Evolutionary conservation across 2,329 filamentous ascomycete species (phyloP).

Genomic region (Cladosporium sp.): DNA sequence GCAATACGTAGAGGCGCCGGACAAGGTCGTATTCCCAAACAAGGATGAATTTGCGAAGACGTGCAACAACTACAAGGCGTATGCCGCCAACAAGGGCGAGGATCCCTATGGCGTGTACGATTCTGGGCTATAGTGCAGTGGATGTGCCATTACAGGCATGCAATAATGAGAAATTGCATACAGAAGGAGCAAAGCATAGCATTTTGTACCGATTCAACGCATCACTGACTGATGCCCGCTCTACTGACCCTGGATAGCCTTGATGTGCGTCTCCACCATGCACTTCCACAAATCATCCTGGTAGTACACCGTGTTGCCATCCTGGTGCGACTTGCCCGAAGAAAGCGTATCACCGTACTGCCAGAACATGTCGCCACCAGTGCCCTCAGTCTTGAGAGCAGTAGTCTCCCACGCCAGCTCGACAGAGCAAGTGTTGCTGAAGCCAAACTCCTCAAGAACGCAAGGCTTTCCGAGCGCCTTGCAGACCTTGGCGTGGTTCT

Average conservation of each 20-base stretch:
- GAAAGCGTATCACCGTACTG: conserved; percentile 30
- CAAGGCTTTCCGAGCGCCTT: conserved; percentile 26
- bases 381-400: conserved; percentile 20
- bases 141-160: background rate
- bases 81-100: conserved; percentile 27
- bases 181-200: background rate
- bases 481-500: conserved; percentile 25
- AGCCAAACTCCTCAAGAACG: conserved; percentile 28
- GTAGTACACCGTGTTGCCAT: conserved; percentile 28
- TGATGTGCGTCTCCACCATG: conserved; percentile 23
- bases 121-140: conserved; percentile 26
- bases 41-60: conserved; percentile 31
- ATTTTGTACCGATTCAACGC: background rate
- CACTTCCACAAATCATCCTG: conserved; percentile 20
- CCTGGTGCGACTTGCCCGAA: conserved; percentile 23
- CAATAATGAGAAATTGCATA: background rate
- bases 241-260: conserved; percentile 18
- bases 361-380: conserved; percentile 29
- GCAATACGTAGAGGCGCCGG: conserved; percentile 53
- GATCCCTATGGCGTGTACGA: conserved; percentile 37
- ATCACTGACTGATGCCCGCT: too few relatives aligned
- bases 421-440: conserved; percentile 21
- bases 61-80: conserved; percentile 39
- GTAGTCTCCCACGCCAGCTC: conserved; percentile 27
- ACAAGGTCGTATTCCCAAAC: conserved; percentile 35